Evolutionary conservation across 2,329 filamentous ascomycete genomes (phyloP), one percentile per base, ranked within the genome.

Genomic region (Aureobasidium mangrovei): DNA sequence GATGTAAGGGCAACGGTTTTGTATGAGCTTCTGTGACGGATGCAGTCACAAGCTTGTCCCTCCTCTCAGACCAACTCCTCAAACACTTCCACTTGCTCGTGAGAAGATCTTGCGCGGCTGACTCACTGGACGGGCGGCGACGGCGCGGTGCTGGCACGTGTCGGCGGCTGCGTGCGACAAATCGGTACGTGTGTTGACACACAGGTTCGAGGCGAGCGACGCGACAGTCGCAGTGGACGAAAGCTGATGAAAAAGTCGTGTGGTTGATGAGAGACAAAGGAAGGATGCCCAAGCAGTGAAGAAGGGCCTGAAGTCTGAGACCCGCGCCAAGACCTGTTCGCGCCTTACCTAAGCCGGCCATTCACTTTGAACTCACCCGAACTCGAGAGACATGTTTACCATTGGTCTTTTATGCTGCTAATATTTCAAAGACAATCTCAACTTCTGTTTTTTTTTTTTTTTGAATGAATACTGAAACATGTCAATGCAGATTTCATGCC

Each of bases 51-150:
- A 39, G 26, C 39, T 41, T 31, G 40, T 43, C 40, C 49, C 49
- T 53, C 49, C 49, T 53, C 49, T 53, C 49, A 53, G 40, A 44
- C 49, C 40, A 38, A 44, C 32, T 53, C 40, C 49, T 53, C 39
- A 43, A 53, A 43, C 49, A 44, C 49, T 44, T 53, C 49, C 49
- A 53, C 49, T 53, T 53, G 49, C 49, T 44, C 32, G 49, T 35
- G 40, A 36, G 49, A 53, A 53, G 49, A 44, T 53, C 49, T 53
- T 53, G 49, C 40, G 40, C 40, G 32, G 40, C 49, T 53, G 49
- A 53, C 49, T 53, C 49, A 53, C 49, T 53, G 12, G 7, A 7
- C 10, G 10, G n/a, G 40, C 40, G 47, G 31, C 49, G 32, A 53
- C 29, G 32, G 49, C 40, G 40, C 49, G 39, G 36, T 44, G 40